phyloP scores from a whole-genome alignment of 176 grass and related monocot species.

The Oryza longistaminata region DNA sequence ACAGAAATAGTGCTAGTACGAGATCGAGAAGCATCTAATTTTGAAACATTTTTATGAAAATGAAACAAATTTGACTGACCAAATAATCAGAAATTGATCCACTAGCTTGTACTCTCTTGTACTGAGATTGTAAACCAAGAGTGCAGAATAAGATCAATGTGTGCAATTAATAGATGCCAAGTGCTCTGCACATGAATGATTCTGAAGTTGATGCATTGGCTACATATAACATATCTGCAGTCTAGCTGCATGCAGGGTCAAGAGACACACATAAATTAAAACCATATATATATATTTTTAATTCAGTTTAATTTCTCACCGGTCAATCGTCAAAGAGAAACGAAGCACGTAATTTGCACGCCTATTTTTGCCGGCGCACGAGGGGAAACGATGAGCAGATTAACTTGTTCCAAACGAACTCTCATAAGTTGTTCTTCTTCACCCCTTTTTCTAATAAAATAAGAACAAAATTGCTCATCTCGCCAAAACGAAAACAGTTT shows the following conservation, averaged over 20 bases:
- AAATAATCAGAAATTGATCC: not conserved
- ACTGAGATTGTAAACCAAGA: not conserved
- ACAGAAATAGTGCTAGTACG: not conserved
- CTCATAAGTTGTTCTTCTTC: not conserved
- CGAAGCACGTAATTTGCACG: not conserved
- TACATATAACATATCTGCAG: not conserved
- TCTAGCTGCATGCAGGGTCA: not conserved
- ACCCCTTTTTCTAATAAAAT: not conserved
- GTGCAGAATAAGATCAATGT: not conserved
- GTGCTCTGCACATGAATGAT: not conserved
- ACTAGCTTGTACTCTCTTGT: too few relatives aligned
- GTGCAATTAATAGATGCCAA: not conserved
- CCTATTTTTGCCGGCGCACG: not conserved
- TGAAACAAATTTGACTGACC: not conserved
- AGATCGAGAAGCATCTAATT: not conserved
- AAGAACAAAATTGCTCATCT: not conserved
- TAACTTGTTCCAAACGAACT: conserved; percentile 27
- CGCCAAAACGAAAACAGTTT: too few relatives aligned
- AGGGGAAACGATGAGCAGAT: not conserved
- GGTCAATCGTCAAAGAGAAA: not conserved
- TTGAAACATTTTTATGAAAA: not conserved
- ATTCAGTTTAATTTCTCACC: not conserved
- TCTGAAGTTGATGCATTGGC: not conserved
- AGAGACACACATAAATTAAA: not conserved
- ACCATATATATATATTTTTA: not conserved